Conservation (phyloP, 495 filamentous ascomycete genomes). For the Cladorrhinum samala region DNA sequence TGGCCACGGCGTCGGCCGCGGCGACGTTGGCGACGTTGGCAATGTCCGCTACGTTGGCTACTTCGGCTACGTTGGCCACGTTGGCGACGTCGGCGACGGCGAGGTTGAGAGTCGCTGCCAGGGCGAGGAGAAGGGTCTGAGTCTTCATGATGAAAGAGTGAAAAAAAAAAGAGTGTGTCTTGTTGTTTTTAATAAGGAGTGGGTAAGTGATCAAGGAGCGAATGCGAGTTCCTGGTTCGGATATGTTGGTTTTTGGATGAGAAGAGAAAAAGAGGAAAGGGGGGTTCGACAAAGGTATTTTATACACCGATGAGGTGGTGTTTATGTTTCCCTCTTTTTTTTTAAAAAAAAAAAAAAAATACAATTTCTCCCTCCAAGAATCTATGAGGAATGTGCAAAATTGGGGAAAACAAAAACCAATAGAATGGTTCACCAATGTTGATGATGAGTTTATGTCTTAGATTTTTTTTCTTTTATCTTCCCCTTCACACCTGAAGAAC, state of each 20-base stretch:
- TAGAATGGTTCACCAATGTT: too few species aligned
- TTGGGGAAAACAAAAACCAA: too few species aligned
- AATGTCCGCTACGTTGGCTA: too few species aligned
- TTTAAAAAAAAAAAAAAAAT: background rate
- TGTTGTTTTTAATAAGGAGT: background rate
- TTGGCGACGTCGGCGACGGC: conserved; percentile 15
- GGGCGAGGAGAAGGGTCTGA: background rate
- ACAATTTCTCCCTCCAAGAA: too few species aligned
- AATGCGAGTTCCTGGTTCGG: too few species aligned
- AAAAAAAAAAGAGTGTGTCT: background rate
- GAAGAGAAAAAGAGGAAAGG: background rate
- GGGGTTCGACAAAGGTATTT: background rate
- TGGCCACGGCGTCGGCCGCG: background rate
- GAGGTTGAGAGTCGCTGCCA: conserved; percentile 23
- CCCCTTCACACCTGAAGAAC: too few species aligned
- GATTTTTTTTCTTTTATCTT: too few species aligned
- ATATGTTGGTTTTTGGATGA: too few species aligned
- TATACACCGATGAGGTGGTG: background rate
- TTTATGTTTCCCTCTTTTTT: background rate
- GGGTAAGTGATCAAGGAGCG: too few species aligned
- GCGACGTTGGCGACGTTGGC: conserved; percentile 8
- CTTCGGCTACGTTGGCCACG: background rate
- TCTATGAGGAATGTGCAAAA: too few species aligned
- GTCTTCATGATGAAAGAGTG: conserved; percentile 22
- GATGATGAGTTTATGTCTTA: too few species aligned